These are phyloP conservation scores for Tulasnella calospora DNA, from an alignment of 768 basidiomycete genomes.

Conservation along the genomic window DNA sequence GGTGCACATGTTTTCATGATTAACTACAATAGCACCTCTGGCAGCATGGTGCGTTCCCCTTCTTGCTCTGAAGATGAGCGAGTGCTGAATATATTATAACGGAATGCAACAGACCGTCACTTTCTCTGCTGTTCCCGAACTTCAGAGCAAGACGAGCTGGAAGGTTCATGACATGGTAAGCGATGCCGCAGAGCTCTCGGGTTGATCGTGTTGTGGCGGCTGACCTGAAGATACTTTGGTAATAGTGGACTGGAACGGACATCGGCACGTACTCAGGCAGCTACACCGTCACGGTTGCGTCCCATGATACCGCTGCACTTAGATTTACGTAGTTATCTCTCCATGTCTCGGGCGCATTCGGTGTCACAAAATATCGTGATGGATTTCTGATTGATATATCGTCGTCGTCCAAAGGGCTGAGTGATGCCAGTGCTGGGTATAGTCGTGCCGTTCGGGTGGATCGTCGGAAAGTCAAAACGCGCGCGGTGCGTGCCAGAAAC, in stretches of 20 bases:
- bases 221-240: not conserved
- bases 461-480: no score
- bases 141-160: slow-evolving; percentile 39
- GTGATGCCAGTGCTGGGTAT: no score
- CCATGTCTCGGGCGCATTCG: not conserved
- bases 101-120: slow-evolving; percentile 40
- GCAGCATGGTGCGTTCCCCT: slow-evolving; percentile 30
- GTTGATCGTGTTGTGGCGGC: not conserved
- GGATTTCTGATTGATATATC: no score
- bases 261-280: slow-evolving; percentile 40
- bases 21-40: slow-evolving; percentile 42
- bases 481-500: no score
- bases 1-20: slow-evolving; percentile 54
- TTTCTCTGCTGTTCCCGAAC: slow-evolving; percentile 47
- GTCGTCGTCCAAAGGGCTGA: no score
- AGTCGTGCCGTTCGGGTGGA: no score
- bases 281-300: slow-evolving; percentile 43
- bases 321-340: slow-evolving; percentile 38
- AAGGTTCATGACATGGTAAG: slow-evolving; percentile 49
- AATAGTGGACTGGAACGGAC: slow-evolving; percentile 43
- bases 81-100: no score
- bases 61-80: not conserved
- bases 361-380: no score
- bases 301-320: slow-evolving; percentile 53
- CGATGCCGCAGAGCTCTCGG: not conserved